Evolutionary conservation across 768 basidiomycete species (phyloP).

Genomic region (Tubosaeta brunneosetosa): DNA sequence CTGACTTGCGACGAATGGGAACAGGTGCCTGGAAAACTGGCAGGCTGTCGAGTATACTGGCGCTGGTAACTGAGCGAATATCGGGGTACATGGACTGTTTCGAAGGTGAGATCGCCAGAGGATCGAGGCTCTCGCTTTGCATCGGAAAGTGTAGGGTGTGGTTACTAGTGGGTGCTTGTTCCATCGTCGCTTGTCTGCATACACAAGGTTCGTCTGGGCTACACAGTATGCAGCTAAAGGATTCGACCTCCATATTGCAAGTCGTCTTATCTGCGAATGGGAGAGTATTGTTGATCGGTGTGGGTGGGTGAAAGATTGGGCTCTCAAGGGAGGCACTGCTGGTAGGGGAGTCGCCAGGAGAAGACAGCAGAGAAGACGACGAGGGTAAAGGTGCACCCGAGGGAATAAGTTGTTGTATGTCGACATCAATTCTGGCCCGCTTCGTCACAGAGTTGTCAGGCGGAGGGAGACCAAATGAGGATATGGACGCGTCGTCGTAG

Average conservation of each 20-base stretch:
- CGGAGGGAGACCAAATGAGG: conserved; percentile 23
- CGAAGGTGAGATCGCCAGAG: conserved; percentile 16
- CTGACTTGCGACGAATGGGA: conserved; percentile 61
- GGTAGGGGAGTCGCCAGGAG: conserved; percentile 39
- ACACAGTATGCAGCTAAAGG: conserved; percentile 67
- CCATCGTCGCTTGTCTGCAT: conserved; percentile 63
- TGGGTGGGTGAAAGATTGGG: conserved; percentile 29
- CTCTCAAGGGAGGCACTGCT: conserved; percentile 30
- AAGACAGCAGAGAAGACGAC: conserved; percentile 48
- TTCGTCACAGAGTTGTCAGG: conserved; percentile 33
- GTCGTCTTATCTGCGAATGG: conserved; percentile 30
- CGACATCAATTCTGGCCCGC: conserved; percentile 30
- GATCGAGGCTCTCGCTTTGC: conserved; percentile 10
- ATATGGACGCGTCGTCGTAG: conserved; percentile 46
- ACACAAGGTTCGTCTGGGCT: conserved; percentile 66
- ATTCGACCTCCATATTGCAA: conserved; percentile 21
- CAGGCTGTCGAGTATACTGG: conserved; percentile 72
- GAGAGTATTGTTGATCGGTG: conserved; percentile 30
- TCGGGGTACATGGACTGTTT: conserved; percentile 25
- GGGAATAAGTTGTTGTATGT: conserved; percentile 16
- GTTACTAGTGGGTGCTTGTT: conserved; percentile 34
- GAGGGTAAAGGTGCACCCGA: conserved; percentile 28
- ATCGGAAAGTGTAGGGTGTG: conserved; percentile 8
- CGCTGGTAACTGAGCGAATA: conserved; percentile 25
- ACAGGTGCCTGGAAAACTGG: conserved; percentile 80